Percentiles rank a stretch among this genome's conserved stretches.
Evolutionary conservation across 306 rosid species (phyloP).

Genomic region (Mucuna pruriens): DNA sequence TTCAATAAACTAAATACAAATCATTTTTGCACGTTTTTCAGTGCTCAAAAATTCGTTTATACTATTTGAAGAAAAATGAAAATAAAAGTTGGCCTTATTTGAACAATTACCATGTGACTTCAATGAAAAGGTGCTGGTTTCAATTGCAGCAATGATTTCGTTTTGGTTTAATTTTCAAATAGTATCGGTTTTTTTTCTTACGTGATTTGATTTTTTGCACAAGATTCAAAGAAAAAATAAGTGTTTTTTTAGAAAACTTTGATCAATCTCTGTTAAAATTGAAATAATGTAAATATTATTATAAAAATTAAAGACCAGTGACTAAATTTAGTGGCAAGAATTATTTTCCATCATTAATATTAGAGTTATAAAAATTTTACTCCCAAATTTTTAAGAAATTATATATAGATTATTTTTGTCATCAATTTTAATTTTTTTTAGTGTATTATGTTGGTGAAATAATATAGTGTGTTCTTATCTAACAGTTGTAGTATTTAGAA

Average conservation of each 20-base stretch:
- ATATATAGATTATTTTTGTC: too few relatives aligned
- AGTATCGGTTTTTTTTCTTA: not conserved
- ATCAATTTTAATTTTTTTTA: too few relatives aligned
- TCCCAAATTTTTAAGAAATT: too few relatives aligned
- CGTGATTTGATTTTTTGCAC: not conserved
- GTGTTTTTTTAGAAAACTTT: not conserved
- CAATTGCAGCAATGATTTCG: not conserved
- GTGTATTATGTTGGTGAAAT: too few relatives aligned
- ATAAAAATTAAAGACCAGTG: too few relatives aligned
- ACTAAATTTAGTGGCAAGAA: too few relatives aligned
- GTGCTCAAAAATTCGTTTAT: not conserved
- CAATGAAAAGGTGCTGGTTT: not conserved
- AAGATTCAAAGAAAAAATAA: not conserved
- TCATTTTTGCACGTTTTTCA: slow-evolving; percentile 28
- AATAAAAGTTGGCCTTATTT: not conserved
- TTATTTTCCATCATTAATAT: too few relatives aligned
- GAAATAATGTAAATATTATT: too few relatives aligned
- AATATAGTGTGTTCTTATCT: not conserved
- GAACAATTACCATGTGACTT: not conserved
- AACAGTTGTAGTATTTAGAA: not conserved
- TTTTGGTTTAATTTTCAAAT: not conserved
- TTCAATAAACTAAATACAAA: not conserved
- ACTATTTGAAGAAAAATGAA: not conserved
- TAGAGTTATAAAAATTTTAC: too few relatives aligned
- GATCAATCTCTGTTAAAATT: not conserved